Percentiles rank a stretch among this genome's conserved stretches.
These are phyloP conservation scores for Rhizopus microsporus DNA, from an alignment of 371 early-diverging fungal species.

Conservation along the genomic window DNA sequence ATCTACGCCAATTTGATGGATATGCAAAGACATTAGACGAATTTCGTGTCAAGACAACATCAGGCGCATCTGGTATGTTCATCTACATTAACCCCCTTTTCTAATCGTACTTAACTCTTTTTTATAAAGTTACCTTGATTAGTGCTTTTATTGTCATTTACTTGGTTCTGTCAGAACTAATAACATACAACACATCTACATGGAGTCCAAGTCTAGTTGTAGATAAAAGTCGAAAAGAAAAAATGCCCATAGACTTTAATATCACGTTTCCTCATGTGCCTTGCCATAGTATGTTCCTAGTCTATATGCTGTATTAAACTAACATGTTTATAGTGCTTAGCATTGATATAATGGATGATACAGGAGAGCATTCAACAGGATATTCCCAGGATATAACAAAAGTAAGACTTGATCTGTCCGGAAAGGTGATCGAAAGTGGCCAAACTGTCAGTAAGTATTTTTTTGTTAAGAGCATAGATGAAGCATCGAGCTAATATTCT, in stretches of 20 bases:
- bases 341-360: conserved; percentile 94
- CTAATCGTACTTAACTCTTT: neutral
- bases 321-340: conserved; percentile 61
- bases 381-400: conserved; percentile 82
- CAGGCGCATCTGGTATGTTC: conserved; percentile 78
- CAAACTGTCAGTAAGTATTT: conserved; percentile 48
- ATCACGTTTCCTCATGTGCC: conserved; percentile 91
- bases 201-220: conserved; percentile 81
- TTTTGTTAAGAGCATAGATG: neutral
- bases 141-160: conserved; percentile 72
- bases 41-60: conserved; percentile 85
- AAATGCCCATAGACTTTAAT: conserved; percentile 87
- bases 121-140: conserved; percentile 72
- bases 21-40: conserved; percentile 97
- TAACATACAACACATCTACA: conserved; percentile 71
- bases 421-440: conserved; percentile 63
- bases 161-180: conserved; percentile 80
- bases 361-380: conserved; percentile 65
- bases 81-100: too few species aligned
- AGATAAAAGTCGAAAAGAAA: conserved; percentile 85
- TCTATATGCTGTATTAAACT: neutral
- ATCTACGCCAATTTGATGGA: conserved; percentile 80
- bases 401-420: conserved; percentile 71
- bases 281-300: conserved; percentile 73
- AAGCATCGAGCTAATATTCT: neutral